Conservation (phyloP, 345 rosid species). For the Eutrema heterophyllum region DNA sequence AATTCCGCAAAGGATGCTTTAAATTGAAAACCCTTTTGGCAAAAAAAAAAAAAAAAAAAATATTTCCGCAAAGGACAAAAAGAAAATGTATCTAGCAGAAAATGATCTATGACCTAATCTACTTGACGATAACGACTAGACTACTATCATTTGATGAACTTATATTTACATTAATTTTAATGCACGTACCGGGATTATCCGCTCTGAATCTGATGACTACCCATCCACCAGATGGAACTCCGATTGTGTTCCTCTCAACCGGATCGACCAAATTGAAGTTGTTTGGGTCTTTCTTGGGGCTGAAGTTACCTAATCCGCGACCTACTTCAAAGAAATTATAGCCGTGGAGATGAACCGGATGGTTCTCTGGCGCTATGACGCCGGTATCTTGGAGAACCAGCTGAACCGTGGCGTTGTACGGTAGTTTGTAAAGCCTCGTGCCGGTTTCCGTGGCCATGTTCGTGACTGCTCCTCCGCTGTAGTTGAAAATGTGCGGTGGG, state of each 20-base stretch:
- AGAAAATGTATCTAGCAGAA: background rate
- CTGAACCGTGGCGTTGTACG: conserved; percentile 71
- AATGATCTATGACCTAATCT: background rate
- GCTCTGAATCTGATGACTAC: conserved; percentile 78
- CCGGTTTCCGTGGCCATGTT: conserved; percentile 56
- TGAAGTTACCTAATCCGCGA: conserved; percentile 69
- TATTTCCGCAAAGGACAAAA: background rate
- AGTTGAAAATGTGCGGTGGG: conserved; percentile 61
- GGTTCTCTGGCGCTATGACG: conserved; percentile 71
- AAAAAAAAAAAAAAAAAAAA: too few species aligned
- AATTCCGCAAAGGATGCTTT: background rate
- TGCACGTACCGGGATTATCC: conserved; percentile 76
- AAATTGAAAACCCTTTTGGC: too few species aligned
- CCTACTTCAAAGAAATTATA: conserved; percentile 82
- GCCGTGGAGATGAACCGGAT: conserved; percentile 86
- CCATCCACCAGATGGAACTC: conserved; percentile 96
- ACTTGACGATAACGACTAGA: background rate
- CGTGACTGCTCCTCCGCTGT: conserved; percentile 51
- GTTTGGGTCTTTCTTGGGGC: conserved; percentile 51
- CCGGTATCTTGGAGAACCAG: conserved; percentile 88
- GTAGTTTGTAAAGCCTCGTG: conserved; percentile 60
- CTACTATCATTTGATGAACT: background rate
- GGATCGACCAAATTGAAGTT: conserved; percentile 85
- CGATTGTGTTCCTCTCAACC: conserved; percentile 88
- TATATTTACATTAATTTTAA: background rate